phyloP scores from a whole-genome alignment of 2,329 filamentous ascomycete species.

The Nemania sp. region DNA sequence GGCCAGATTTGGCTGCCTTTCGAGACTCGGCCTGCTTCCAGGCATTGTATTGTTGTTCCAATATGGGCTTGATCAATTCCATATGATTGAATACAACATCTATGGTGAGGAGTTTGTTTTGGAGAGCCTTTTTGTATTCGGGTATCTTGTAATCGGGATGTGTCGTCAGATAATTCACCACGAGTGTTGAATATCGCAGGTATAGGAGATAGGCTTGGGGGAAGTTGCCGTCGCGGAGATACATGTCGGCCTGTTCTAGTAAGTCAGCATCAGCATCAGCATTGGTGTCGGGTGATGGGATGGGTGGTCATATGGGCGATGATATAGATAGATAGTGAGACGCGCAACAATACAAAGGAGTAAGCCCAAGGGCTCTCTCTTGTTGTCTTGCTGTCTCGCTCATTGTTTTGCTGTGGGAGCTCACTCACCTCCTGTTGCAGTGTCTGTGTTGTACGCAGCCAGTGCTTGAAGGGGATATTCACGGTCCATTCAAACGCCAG shows the following conservation, averaged over 20 bases:
- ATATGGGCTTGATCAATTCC: slow-evolving; percentile 77
- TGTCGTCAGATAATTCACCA: slow-evolving; percentile 72
- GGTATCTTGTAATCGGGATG: slow-evolving; percentile 77
- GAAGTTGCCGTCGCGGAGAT: slow-evolving; percentile 82
- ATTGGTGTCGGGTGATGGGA: too few relatives aligned
- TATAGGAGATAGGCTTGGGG: slow-evolving; percentile 88
- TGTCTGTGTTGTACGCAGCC: slow-evolving; percentile 79
- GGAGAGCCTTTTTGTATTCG: slow-evolving; percentile 67
- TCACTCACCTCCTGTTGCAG: slow-evolving; percentile 75
- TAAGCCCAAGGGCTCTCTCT: neutral
- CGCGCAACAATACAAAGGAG: neutral
- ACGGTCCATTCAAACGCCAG: slow-evolving; percentile 81
- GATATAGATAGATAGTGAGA: neutral
- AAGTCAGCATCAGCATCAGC: slow-evolving; percentile 7
- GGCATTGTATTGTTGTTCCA: slow-evolving; percentile 71
- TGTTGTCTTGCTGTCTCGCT: neutral
- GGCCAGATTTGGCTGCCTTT: slow-evolving; percentile 37
- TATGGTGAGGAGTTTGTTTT: slow-evolving; percentile 53
- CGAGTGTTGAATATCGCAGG: slow-evolving; percentile 86
- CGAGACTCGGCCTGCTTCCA: slow-evolving; percentile 63
- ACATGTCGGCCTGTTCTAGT: slow-evolving; percentile 72
- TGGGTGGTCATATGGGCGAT: neutral
- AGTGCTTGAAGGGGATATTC: slow-evolving; percentile 76
- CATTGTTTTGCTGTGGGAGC: too few relatives aligned
- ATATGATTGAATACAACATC: slow-evolving; percentile 68